Evolutionary conservation across 2,329 filamentous ascomycete genomes (phyloP).

Genomic region (Aspergillus spinulosporus): DNA sequence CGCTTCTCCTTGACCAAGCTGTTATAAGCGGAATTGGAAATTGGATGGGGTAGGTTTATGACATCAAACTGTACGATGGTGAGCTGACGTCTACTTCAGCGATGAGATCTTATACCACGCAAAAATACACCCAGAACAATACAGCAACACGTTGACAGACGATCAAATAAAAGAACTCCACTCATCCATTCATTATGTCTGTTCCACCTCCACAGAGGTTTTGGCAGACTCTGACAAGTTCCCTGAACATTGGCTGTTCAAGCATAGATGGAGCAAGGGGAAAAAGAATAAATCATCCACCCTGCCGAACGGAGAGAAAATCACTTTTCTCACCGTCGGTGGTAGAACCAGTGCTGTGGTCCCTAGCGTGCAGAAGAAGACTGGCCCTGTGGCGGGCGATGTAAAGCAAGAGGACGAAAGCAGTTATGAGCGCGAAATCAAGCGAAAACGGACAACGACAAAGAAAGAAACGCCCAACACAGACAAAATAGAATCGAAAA

Average conservation of each 20-base stretch:
- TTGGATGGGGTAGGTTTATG: conserved; percentile 71
- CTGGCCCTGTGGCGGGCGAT: conserved; percentile 58
- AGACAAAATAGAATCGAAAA: conserved; percentile 31
- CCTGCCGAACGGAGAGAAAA: conserved; percentile 80
- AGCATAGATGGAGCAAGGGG: conserved; percentile 84
- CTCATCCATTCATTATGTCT: conserved; percentile 73
- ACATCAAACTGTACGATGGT: neutral
- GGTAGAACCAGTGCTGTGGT: conserved; percentile 89
- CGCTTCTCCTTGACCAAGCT: conserved; percentile 80
- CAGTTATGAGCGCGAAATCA: conserved; percentile 25
- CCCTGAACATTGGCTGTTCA: conserved; percentile 84
- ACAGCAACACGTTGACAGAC: conserved; percentile 76
- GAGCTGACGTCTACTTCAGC: conserved; percentile 32
- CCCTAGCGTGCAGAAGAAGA: conserved; percentile 83
- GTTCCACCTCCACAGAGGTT: conserved; percentile 72
- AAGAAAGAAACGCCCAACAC: conserved; percentile 31
- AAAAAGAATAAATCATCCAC: conserved; percentile 67
- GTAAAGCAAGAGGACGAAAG: conserved; percentile 35
- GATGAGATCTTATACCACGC: conserved; percentile 93
- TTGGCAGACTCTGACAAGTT: conserved; percentile 82
- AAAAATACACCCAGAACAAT: conserved; percentile 86
- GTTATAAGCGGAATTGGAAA: conserved; percentile 93
- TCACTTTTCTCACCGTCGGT: conserved; percentile 84
- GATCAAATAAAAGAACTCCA: conserved; percentile 71
- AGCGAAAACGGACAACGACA: conserved; percentile 36